A percentile compares a stretch with the other conserved stretches of the same genome.
Conservation (phyloP, 2,329 filamentous ascomycete genomes). For the Pyrenophora seminiperda region DNA sequence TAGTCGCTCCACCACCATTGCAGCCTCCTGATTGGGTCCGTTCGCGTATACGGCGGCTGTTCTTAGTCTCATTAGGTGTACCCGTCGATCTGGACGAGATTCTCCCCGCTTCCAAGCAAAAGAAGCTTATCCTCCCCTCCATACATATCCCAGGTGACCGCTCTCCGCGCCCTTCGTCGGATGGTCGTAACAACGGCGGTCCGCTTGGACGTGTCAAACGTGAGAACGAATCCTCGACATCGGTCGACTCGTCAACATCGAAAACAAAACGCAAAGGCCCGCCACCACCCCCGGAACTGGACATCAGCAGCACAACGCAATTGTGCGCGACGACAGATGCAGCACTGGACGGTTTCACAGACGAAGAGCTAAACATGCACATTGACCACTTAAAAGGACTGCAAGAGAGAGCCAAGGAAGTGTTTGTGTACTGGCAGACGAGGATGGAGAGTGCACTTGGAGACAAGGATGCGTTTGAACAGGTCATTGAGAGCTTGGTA, state of each 20-base stretch:
- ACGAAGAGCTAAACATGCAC: slow-evolving; percentile 75
- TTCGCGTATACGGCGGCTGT: slow-evolving; percentile 89
- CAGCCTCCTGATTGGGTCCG: slow-evolving; percentile 98
- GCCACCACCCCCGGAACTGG: slow-evolving; percentile 73
- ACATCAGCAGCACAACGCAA: slow-evolving; percentile 77
- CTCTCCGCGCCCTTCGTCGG: slow-evolving; percentile 46
- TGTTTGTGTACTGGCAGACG: slow-evolving; percentile 88
- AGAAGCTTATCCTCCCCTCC: slow-evolving; percentile 92
- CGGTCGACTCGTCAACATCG: slow-evolving; percentile 45
- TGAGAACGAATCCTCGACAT: slow-evolving; percentile 47
- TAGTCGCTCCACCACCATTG: slow-evolving; percentile 90
- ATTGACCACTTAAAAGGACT: slow-evolving; percentile 70
- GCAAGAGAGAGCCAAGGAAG: slow-evolving; percentile 72
- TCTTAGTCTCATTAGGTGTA: slow-evolving; percentile 92
- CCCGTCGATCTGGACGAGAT: slow-evolving; percentile 98
- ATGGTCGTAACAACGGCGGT: slow-evolving; percentile 40
- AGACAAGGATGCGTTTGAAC: slow-evolving; percentile 92
- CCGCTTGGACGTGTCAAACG: slow-evolving; percentile 47
- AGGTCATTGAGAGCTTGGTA: slow-evolving; percentile 94
- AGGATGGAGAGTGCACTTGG: slow-evolving; percentile 83
- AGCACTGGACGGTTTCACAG: slow-evolving; percentile 78
- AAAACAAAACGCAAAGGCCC: slow-evolving; percentile 59
- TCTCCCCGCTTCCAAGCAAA: slow-evolving; percentile 93
- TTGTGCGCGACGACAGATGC: slow-evolving; percentile 84
- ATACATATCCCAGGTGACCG: slow-evolving; percentile 55